A percentile compares a stretch with the other conserved stretches of the same genome.
Evolutionary conservation across 345 rosid species (phyloP).

Genomic region (Linum trigynum): DNA sequence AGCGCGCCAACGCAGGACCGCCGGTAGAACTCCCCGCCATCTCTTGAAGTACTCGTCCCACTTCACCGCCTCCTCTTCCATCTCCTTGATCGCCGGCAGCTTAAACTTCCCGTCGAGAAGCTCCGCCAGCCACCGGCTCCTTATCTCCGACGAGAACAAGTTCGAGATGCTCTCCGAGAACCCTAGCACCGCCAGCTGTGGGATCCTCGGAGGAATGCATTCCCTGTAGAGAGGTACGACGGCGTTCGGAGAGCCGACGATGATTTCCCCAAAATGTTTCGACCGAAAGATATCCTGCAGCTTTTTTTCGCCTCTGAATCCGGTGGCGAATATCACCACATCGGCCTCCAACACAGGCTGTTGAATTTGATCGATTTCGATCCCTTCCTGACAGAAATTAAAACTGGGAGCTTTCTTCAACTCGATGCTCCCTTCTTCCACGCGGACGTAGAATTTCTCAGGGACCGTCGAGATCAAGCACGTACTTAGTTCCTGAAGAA

Average conservation of each 20-base stretch:
- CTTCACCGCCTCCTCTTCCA: slow-evolving; percentile 23
- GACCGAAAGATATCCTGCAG: slow-evolving; percentile 23
- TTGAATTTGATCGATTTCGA: slow-evolving; percentile 8
- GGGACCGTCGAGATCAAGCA: slow-evolving; percentile 22
- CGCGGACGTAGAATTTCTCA: slow-evolving; percentile 21
- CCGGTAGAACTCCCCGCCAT: slow-evolving; percentile 4
- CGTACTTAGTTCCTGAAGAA: slow-evolving; percentile 19
- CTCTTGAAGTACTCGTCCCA: slow-evolving; percentile 26
- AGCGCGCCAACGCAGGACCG: slow-evolving; percentile 20
- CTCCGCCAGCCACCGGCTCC: too few relatives aligned
- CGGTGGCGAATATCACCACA: slow-evolving; percentile 30
- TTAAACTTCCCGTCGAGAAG: slow-evolving; percentile 4
- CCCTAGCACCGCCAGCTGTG: slow-evolving; percentile 27
- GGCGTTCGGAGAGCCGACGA: slow-evolving; percentile 11
- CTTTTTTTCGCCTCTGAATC: slow-evolving; percentile 7
- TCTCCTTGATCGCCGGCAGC: slow-evolving; percentile 25
- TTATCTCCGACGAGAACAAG: too few relatives aligned
- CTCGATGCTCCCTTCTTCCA: slow-evolving; percentile 35
- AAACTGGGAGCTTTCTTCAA: slow-evolving; percentile 26
- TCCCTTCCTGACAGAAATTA: slow-evolving; percentile 9
- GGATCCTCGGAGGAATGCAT: slow-evolving; percentile 29
- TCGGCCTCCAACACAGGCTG: slow-evolving; percentile 19
- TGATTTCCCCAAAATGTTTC: slow-evolving; percentile 12
- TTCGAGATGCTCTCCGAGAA: too few relatives aligned
- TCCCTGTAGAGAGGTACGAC: slow-evolving; percentile 36